A percentile compares a stretch with the other conserved stretches of the same genome.
Evolutionary conservation across 768 basidiomycete genomes (phyloP).

Genomic region (Hydnomerulius pinastri): DNA sequence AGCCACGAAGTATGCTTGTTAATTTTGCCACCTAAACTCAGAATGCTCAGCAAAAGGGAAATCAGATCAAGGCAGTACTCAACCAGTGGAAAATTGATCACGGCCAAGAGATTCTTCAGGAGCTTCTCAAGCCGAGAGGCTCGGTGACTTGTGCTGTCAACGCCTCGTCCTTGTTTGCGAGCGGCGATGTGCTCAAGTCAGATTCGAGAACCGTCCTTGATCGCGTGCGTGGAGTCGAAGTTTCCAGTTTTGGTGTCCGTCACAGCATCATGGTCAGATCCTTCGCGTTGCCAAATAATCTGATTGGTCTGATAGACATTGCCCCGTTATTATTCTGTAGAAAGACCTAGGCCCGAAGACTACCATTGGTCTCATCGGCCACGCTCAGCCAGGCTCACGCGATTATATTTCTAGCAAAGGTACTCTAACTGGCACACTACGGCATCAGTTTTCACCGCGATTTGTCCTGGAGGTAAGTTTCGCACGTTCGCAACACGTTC

Average conservation of each 20-base stretch:
- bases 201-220: constrained; percentile 30
- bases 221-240: constrained; percentile 37
- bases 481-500: constrained; percentile 18
- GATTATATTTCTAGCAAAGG: constrained; percentile 28
- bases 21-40: constrained; percentile 17
- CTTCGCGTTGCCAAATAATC: constrained; percentile 11
- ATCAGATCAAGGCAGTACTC: constrained; percentile 50
- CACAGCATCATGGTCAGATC: constrained; percentile 47
- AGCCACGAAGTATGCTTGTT: constrained; percentile 46
- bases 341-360: constrained; percentile 51
- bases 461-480: constrained; percentile 45
- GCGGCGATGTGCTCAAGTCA: constrained; percentile 31
- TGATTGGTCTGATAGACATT: constrained; percentile 20
- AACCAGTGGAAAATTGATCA: constrained; percentile 41
- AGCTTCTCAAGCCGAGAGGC: constrained; percentile 47
- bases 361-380: constrained; percentile 40
- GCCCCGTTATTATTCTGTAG: constrained; percentile 36
- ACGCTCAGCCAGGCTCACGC: constrained; percentile 30
- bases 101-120: constrained; percentile 37
- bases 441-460: constrained; percentile 75
- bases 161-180: constrained; percentile 48
- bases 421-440: constrained; percentile 67
- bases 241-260: constrained; percentile 39
- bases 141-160: constrained; percentile 47
- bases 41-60: constrained; percentile 27